These are phyloP conservation scores for Closterium sp. DNA, from an alignment of 139 green algal species.

Conservation along the genomic window DNA sequence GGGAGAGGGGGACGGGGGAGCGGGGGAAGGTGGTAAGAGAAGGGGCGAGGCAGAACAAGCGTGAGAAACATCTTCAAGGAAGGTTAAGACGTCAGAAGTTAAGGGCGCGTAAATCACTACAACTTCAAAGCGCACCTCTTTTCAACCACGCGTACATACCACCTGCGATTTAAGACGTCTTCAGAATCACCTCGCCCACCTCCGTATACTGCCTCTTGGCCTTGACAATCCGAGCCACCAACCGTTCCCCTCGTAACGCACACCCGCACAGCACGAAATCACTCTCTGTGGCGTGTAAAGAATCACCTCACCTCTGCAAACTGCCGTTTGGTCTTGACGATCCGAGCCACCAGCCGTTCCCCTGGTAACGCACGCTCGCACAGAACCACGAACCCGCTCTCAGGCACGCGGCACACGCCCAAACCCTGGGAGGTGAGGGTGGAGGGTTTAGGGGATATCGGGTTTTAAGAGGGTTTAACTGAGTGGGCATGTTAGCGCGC, in stretches of 20 bases:
- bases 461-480: not conserved
- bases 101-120: not conserved
- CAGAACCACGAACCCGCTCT: conserved; percentile 66
- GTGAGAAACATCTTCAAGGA: not conserved
- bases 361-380: conserved; percentile 69
- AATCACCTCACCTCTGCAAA: conserved; percentile 33
- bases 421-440: not conserved
- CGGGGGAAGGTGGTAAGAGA: not conserved
- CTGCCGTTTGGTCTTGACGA: conserved; percentile 51
- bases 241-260: conserved; percentile 70
- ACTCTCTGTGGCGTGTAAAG: too few relatives aligned
- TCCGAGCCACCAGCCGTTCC: conserved; percentile 61
- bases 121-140: too few relatives aligned
- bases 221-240: conserved; percentile 57
- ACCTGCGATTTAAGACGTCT: too few relatives aligned
- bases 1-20: not conserved
- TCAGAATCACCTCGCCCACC: not conserved
- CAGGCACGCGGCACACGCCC: conserved; percentile 29
- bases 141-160: too few relatives aligned
- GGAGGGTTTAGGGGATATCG: not conserved
- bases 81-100: not conserved
- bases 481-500: too few relatives aligned
- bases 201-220: conserved; percentile 49
- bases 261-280: conserved; percentile 68
- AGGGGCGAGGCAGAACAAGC: not conserved